phyloP scores from a whole-genome alignment of 331 rosid genomes.

The Cydonia oblonga region DNA sequence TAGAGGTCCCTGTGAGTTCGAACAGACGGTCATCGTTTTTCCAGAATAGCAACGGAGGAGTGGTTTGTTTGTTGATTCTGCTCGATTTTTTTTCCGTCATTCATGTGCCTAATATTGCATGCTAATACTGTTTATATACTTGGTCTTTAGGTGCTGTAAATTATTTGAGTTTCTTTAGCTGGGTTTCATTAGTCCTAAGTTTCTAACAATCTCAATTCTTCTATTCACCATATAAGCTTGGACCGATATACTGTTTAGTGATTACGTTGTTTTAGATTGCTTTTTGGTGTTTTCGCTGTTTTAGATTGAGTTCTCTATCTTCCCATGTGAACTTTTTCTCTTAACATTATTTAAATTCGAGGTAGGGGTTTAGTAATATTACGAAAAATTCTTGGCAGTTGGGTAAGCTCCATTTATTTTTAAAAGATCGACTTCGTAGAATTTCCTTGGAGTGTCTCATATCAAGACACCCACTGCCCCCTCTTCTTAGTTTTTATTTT shows the following conservation, averaged over 20 bases:
- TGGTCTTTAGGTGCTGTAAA: slow-evolving; percentile 9
- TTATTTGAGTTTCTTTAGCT: neutral
- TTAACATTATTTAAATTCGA: neutral
- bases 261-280: neutral
- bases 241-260: neutral
- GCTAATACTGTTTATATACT: neutral
- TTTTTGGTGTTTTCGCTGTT: neutral
- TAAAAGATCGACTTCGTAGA: neutral
- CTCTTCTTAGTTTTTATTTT: neutral
- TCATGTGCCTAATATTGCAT: neutral
- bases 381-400: neutral
- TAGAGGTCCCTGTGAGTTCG: slow-evolving; percentile 58
- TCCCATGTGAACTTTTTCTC: neutral
- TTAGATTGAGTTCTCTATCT: neutral
- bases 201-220: neutral
- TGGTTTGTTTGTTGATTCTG: slow-evolving; percentile 59
- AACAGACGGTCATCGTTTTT: slow-evolving; percentile 54
- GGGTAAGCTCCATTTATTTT: neutral
- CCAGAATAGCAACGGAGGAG: slow-evolving; percentile 51
- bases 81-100: neutral
- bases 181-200: neutral
- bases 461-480: neutral
- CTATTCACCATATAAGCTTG: neutral
- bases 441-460: neutral
- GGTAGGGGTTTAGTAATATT: neutral